phyloP scores from a whole-genome alignment of 805 yeast genomes.

The Pichia pseudocactophila region DNA sequence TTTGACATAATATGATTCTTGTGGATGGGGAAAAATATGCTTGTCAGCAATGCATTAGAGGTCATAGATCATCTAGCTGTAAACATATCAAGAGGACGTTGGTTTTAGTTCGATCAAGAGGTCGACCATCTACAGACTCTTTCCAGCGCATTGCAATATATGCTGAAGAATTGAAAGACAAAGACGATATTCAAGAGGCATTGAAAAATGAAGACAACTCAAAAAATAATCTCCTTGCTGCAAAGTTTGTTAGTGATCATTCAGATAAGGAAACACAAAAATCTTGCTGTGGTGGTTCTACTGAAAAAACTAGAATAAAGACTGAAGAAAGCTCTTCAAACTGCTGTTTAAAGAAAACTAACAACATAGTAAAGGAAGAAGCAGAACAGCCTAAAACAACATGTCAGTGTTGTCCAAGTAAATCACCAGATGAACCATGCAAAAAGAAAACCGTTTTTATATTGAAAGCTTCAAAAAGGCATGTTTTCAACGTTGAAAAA shows the following conservation, averaged over 20 bases:
- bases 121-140: constrained; percentile 64
- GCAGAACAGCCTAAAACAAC: not conserved
- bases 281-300: not conserved
- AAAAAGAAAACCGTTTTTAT: constrained; percentile 22
- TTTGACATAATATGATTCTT: too few relatives aligned
- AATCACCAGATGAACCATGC: not conserved
- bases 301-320: too few relatives aligned
- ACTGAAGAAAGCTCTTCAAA: too few relatives aligned
- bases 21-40: constrained; percentile 76
- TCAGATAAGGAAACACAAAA: not conserved
- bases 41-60: constrained; percentile 81
- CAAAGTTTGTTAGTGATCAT: too few relatives aligned
- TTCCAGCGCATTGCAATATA: constrained; percentile 52
- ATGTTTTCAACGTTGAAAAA: constrained; percentile 29
- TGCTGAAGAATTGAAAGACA: constrained; percentile 30
- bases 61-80: constrained; percentile 86
- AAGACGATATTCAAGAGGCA: not conserved
- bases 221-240: constrained; percentile 1
- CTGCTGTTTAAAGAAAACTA: too few relatives aligned
- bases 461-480: constrained; percentile 27
- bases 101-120: constrained; percentile 82
- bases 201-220: constrained; percentile 1
- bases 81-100: constrained; percentile 72
- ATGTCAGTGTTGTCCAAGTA: constrained; percentile 3
- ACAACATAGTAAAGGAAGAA: not conserved